These are phyloP conservation scores for Rhizopus delemar DNA, from an alignment of 371 early-diverging fungal species.

Conservation along the genomic window DNA sequence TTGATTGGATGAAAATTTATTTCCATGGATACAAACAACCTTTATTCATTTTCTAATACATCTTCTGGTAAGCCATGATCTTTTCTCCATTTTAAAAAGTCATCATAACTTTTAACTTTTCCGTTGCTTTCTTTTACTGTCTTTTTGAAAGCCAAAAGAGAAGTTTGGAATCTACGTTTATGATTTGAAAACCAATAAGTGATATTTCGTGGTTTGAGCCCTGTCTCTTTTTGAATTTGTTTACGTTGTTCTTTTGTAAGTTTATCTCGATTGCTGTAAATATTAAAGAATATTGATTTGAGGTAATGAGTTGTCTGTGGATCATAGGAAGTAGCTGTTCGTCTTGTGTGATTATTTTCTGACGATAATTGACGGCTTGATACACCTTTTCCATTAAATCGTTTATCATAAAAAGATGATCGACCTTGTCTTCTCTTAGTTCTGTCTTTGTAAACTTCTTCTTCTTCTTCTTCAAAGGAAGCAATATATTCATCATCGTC, in stretches of 20 bases:
- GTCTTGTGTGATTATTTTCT: constrained; percentile 13
- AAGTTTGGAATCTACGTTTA: constrained; percentile 42
- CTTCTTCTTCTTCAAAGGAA: constrained; percentile 7
- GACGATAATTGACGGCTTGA: not conserved
- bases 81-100: constrained; percentile 39
- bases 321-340: constrained; percentile 52
- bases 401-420: not conserved
- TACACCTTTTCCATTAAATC: not conserved
- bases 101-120: constrained; percentile 37
- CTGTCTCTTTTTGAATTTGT: constrained; percentile 36
- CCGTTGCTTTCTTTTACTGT: constrained; percentile 29
- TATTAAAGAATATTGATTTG: constrained; percentile 41
- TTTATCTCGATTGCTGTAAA: constrained; percentile 42
- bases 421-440: not conserved
- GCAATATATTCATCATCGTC: constrained; percentile 11
- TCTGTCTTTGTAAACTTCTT: not conserved
- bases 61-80: constrained; percentile 31
- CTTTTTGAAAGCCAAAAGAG: constrained; percentile 31
- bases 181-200: constrained; percentile 58
- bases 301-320: constrained; percentile 43
- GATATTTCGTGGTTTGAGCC: constrained; percentile 46
- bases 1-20: no score
- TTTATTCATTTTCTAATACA: constrained; percentile 14
- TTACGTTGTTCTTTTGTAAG: constrained; percentile 46
- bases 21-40: not conserved